phyloP scores from a whole-genome alignment of 1,139 yeast species.

The Nakaseomyces delphensis region DNA sequence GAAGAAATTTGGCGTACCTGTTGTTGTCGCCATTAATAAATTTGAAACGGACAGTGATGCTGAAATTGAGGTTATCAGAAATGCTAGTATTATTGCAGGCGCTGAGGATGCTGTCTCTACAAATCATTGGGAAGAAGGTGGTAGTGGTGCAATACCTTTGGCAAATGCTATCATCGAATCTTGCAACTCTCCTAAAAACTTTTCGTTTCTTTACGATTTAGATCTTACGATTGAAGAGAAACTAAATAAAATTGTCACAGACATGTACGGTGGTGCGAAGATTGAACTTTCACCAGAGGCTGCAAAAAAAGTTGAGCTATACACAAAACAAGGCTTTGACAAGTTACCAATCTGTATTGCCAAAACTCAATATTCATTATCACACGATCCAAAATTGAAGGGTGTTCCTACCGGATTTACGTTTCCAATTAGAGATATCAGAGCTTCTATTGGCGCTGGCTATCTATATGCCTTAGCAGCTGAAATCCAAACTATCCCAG shows the following conservation, averaged over 20 bases:
- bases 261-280: constrained; percentile 91
- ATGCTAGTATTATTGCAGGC: constrained; percentile 61
- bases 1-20: constrained; percentile 63
- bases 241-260: constrained; percentile 60
- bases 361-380: constrained; percentile 92
- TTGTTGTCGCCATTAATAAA: constrained; percentile 70
- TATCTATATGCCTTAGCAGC: constrained; percentile 95
- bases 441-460: constrained; percentile 95
- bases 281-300: constrained; percentile 86
- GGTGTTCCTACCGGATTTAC: constrained; percentile 94
- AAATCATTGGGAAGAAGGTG: constrained; percentile 79
- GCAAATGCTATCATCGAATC: constrained; percentile 65
- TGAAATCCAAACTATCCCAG: constrained; percentile 95
- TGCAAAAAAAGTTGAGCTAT: constrained; percentile 69
- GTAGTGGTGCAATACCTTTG: constrained; percentile 59
- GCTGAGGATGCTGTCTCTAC: constrained; percentile 68
- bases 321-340: constrained; percentile 85
- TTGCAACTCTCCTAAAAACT: constrained; percentile 37
- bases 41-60: constrained; percentile 64
- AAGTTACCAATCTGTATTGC: constrained; percentile 94
- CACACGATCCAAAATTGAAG: constrained; percentile 87
- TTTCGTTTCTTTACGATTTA: constrained; percentile 53
- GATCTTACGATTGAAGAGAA: constrained; percentile 56
- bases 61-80: constrained; percentile 54
- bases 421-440: constrained; percentile 89